A percentile compares a stretch with the other conserved stretches of the same genome.
Conservation (phyloP, 139 green algal genomes). For the Chlamydomonas incerta region DNA sequence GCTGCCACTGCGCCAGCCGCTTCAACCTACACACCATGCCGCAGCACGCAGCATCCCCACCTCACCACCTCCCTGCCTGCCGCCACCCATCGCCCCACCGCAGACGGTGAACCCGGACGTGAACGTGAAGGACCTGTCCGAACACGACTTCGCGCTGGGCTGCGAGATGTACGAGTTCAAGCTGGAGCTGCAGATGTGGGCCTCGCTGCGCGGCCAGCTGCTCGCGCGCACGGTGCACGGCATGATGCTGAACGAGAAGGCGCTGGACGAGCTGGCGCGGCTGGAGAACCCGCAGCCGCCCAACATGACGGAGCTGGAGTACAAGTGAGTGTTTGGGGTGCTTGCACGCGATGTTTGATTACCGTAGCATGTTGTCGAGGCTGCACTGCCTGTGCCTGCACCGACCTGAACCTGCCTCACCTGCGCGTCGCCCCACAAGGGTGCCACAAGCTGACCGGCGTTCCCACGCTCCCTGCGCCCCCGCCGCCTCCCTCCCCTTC, state of each 20-base stretch:
- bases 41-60: too few species aligned
- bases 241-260: slow-evolving; percentile 83
- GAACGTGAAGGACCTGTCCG: slow-evolving; percentile 48
- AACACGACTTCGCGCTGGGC: slow-evolving; percentile 56
- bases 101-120: slow-evolving; percentile 49
- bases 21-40: too few species aligned
- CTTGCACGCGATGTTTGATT: too few species aligned
- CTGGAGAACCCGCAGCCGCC: slow-evolving; percentile 60
- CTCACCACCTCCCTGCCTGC: too few species aligned
- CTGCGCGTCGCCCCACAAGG: too few species aligned
- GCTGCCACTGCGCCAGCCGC: too few species aligned
- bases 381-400: too few species aligned
- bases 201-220: slow-evolving; percentile 86
- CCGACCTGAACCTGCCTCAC: too few species aligned
- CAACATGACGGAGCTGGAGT: slow-evolving; percentile 46
- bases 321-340: slow-evolving; percentile 48
- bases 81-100: too few species aligned
- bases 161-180: slow-evolving; percentile 42
- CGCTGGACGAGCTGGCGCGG: slow-evolving; percentile 59
- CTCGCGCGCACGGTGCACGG: slow-evolving; percentile 70
- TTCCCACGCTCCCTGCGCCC: too few species aligned
- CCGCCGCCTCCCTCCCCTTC: not conserved
- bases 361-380: too few species aligned
- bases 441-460: too few species aligned
- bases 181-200: slow-evolving; percentile 79